Evolutionary conservation across 148 eudicot species (phyloP).

Genomic region (Polygonum aviculare): DNA sequence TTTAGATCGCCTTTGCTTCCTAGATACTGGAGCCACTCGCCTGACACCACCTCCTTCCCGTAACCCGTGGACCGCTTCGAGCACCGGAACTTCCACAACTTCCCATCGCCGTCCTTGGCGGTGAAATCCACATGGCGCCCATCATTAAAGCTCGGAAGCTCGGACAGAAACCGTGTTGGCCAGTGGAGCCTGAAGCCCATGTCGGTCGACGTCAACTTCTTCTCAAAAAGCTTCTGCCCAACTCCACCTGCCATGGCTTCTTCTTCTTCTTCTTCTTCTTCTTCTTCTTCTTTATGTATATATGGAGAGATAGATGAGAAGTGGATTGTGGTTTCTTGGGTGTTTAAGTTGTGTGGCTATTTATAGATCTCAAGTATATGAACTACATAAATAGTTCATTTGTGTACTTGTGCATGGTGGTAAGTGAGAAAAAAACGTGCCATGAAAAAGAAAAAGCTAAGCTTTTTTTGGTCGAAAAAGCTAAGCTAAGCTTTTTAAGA

Average conservation of each 20-base stretch:
- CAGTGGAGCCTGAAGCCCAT: constrained; percentile 3
- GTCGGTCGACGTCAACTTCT: not conserved
- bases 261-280: not conserved
- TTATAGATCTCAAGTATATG: not conserved
- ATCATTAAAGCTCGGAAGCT: not conserved
- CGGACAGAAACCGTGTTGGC: not conserved
- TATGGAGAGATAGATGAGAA: not conserved
- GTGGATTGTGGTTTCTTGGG: not conserved
- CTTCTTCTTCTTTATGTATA: not conserved
- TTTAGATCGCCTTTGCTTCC: not conserved
- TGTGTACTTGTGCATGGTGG: too few relatives aligned
- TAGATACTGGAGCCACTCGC: not conserved
- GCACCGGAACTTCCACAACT: not conserved
- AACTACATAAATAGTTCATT: too few relatives aligned
- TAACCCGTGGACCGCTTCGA: not conserved
- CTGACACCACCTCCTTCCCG: not conserved
- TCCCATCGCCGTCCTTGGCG: not conserved
- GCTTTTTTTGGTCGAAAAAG: too few relatives aligned
- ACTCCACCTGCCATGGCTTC: not conserved
- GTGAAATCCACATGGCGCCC: not conserved
- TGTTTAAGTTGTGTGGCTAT: not conserved
- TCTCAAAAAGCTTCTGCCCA: not conserved
- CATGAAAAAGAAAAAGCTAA: too few relatives aligned
- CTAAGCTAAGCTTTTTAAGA: too few relatives aligned
- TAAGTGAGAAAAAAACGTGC: too few relatives aligned